Evolutionary conservation across 2,329 filamentous ascomycete species (phyloP).

Genomic region (Drechmeria coniospora): DNA sequence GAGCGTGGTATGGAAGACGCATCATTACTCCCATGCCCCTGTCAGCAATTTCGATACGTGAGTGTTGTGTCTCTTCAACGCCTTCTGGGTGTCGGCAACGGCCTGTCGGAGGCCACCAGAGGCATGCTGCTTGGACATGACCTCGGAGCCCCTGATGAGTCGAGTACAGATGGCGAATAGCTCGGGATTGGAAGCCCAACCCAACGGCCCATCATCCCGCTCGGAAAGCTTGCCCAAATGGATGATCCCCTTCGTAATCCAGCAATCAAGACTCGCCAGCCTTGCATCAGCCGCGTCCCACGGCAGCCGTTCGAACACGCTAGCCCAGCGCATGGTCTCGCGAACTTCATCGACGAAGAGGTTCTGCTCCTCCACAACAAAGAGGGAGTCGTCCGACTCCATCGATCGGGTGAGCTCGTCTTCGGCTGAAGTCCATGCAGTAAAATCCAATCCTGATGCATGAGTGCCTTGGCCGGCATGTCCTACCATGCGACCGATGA

Average conservation of each 20-base stretch:
- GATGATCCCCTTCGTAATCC: constrained; percentile 35
- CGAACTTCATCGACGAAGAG: constrained; percentile 74
- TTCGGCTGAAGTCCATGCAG: constrained; percentile 13
- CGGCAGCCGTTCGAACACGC: constrained; percentile 23
- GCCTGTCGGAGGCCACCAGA: constrained; percentile 4
- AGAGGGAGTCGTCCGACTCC: constrained; percentile 52
- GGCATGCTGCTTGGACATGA: constrained; percentile 12
- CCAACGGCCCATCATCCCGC: constrained; percentile 48
- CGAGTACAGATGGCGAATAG: constrained; percentile 46
- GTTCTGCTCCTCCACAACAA: constrained; percentile 84
- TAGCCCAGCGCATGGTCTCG: constrained; percentile 56
- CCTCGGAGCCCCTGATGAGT: constrained; percentile 24
- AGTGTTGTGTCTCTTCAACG: constrained; percentile 1
- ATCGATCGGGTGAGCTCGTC: constrained; percentile 29
- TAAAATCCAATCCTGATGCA: too few species aligned
- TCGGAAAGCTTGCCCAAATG: constrained; percentile 19
- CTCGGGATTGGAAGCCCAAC: constrained; percentile 54
- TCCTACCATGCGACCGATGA: constrained; percentile 25
- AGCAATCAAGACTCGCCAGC: constrained; percentile 20
- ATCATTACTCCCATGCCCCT: constrained; percentile 5
- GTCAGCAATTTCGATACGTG: constrained; percentile 15
- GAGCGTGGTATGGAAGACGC: too few species aligned
- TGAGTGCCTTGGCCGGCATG: constrained; percentile 5
- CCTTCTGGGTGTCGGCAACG: constrained; percentile 2
- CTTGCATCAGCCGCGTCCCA: constrained; percentile 9